These are phyloP conservation scores for Butyriboletus loyo DNA, from an alignment of 768 basidiomycete genomes.

Conservation along the genomic window DNA sequence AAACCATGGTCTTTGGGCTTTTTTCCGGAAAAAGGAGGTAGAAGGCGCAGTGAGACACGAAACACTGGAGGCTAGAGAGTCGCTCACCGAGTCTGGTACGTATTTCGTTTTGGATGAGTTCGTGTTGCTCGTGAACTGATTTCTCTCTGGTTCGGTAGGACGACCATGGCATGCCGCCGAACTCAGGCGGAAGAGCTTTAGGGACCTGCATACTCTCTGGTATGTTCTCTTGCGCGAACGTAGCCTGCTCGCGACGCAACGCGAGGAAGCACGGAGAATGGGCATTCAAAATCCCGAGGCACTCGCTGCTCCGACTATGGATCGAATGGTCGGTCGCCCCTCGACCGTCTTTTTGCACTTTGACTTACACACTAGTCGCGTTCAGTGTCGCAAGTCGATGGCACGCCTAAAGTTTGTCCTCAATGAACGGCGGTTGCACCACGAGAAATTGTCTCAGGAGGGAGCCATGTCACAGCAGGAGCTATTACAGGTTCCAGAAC, in stretches of 20 bases:
- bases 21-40: constrained; percentile 61
- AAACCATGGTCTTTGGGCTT: constrained; percentile 74
- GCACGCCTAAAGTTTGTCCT: constrained; percentile 92
- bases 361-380: constrained; percentile 3
- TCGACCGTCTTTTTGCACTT: background rate
- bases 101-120: background rate
- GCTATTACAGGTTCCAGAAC: constrained; percentile 11
- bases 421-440: constrained; percentile 85
- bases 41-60: constrained; percentile 56
- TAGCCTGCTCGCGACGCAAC: constrained; percentile 87
- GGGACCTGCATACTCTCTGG: constrained; percentile 93
- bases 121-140: background rate
- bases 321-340: constrained; percentile 43
- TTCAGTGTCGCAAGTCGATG: constrained; percentile 89
- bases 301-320: constrained; percentile 30
- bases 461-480: constrained; percentile 21
- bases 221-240: constrained; percentile 86
- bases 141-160: constrained; percentile 46
- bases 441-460: constrained; percentile 41
- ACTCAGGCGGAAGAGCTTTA: constrained; percentile 86
- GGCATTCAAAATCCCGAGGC: constrained; percentile 37
- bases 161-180: constrained; percentile 86
- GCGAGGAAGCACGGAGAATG: constrained; percentile 68
- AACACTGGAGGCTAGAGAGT: constrained; percentile 36
- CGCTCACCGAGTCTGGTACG: constrained; percentile 38